Evolutionary conservation across 192 early-diverging fungal species (phyloP), one percentile per base, ranked within the genome.

Genomic region (Podila clonocystis): DNA sequence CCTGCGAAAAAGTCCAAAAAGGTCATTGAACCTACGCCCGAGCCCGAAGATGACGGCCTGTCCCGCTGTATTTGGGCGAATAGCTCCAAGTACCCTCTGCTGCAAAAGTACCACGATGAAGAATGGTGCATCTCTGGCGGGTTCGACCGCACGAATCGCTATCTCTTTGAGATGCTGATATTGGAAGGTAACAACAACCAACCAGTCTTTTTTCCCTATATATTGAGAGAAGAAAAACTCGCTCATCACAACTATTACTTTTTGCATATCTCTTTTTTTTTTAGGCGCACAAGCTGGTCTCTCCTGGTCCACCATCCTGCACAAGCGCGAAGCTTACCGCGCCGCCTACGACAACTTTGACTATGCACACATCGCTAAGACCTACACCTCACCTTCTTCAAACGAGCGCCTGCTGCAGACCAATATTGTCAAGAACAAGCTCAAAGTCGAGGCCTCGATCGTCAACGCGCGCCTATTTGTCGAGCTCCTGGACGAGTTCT

Each of bases 121-220:
- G 77, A 80, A 55, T 80, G 77, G 77, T 73, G 71, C 20, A 50
- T 69, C 2, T 31, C 60, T 22, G 62, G 49, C 13, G 77, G 77
- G 13, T 80, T 80, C 50, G 55, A 80, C 50, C 77, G 71, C 20
- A 50, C 77, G 20, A 80, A 80, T 24, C 65, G 77, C 0, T 73
- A 80, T 33, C 70, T 80, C 66, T 80, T 80, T 73, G 77, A 80
- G 55, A 68, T 80, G 70, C 28, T 80, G 13, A 80, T 80, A 28
- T 58, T 80, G 7, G 77, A 80, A 69, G 74, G 73, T 75, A 64
- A 38, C 0, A 38, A 13, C 9, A 20, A 8, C 12, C 1, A 11
- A 30, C 3, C 9, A 26, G 22, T n/a, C n/a, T n/a, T n/a, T n/a
- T n/a, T n/a, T n/a, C n/a, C n/a, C n/a, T n/a, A n/a, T n/a, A n/a